Percentiles rank a stretch among this genome's conserved stretches.
phyloP scores from a whole-genome alignment of 306 rosid species.

The Quercus mongolica region DNA sequence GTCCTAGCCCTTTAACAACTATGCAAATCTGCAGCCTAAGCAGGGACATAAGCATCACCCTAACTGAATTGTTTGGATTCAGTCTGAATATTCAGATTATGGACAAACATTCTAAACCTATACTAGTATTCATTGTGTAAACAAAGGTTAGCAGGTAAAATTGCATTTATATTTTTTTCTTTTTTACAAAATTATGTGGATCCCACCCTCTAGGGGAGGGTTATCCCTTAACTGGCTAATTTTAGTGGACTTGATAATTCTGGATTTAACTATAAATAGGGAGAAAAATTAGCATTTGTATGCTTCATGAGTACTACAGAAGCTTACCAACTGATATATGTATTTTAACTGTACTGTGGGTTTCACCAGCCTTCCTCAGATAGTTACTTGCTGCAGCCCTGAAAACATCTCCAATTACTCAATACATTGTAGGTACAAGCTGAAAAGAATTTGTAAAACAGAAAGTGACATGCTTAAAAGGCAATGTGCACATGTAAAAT shows the following conservation, averaged over 20 bases:
- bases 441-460: not conserved
- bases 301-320: not conserved
- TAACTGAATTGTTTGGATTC: not conserved
- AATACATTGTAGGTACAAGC: not conserved
- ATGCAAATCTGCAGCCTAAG: not conserved
- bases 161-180: not conserved
- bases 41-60: not conserved
- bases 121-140: not conserved
- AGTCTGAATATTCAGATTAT: not conserved
- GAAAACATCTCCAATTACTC: conserved; percentile 22
- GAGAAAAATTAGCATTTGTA: not conserved
- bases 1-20: not conserved
- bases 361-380: conserved; percentile 80
- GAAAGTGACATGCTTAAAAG: not conserved
- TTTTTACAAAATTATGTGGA: not conserved
- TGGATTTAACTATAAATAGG: not conserved
- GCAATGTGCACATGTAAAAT: no score
- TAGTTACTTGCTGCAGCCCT: conserved; percentile 72
- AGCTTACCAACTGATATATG: conserved; percentile 69
- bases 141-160: not conserved
- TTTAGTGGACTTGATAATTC: not conserved
- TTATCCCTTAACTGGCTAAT: not conserved
- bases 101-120: not conserved
- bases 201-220: not conserved
- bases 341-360: conserved; percentile 73